Evolutionary conservation across 2,329 filamentous ascomycete species (phyloP), one percentile per base, ranked within the genome.

Genomic region (Dothideomycetes sp.): DNA sequence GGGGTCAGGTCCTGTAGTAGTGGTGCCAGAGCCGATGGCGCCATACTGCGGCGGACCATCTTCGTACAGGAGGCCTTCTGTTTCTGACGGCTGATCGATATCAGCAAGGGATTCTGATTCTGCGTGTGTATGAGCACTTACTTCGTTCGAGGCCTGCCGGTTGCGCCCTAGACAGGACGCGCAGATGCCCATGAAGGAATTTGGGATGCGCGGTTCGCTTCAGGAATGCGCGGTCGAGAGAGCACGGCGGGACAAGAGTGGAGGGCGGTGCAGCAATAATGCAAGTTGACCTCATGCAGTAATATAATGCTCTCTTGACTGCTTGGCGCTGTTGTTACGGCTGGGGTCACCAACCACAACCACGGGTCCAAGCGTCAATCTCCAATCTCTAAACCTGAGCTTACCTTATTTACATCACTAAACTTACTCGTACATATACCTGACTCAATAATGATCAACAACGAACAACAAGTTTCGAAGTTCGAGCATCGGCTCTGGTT

Each of bases 121-220:
- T 41, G 42, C 31, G n/a, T n/a, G n/a, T n/a, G n/a, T n/a, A n/a
- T n/a, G 39, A 24, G 29, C 15, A 56, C 63, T 55, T 45, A 68
- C 66, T 43, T 67, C 63, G 38, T 63, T 59, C 40, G 64, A 64
- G 49, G 61, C 50, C 50, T 58, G 58, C 47, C 63, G 60, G 43
- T 59, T 57, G 34, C 59, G 55, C 49, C 65, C 64, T 37, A 69
- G 62, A 51, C 66, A 70, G 38, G 66, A 69, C 38, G 61, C 56
- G 55, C 66, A 70, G 52, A 65, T 57, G 46, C 65, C 66, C 66
- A 69, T 69, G 52, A 55, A 27, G 22, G 7, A 27, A 12, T n/a
- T n/a, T n/a, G 33, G 14, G 39, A 36, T 36, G 33, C 18, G 31
- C 38, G 34, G 29, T 29, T 18, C 18, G 33, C 22, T 41, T 14